A percentile compares a stretch with the other conserved stretches of the same genome.
Evolutionary conservation across 2,329 filamentous ascomycete species (phyloP).

Genomic region (Paecilomyces dactylethromorphus): DNA sequence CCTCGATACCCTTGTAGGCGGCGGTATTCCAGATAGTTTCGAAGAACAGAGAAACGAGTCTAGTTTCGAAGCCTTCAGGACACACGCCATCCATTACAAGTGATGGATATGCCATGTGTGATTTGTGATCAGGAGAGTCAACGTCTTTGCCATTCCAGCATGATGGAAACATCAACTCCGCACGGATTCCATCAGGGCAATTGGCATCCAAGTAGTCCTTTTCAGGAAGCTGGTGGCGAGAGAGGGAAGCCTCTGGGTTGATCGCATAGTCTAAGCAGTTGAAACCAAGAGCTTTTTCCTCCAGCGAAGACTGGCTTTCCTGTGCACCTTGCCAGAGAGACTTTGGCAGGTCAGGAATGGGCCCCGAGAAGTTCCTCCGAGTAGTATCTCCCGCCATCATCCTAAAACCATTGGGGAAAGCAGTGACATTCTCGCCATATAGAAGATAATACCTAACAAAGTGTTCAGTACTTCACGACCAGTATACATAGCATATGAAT

Average conservation of each 20-base stretch:
- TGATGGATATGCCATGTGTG: slow-evolving; percentile 71
- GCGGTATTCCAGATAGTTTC: slow-evolving; percentile 79
- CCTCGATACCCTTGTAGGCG: slow-evolving; percentile 55
- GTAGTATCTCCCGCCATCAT: slow-evolving; percentile 73
- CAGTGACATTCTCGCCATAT: slow-evolving; percentile 56
- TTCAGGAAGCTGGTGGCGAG: slow-evolving; percentile 73
- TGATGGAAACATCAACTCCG: slow-evolving; percentile 82
- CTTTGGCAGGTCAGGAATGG: slow-evolving; percentile 62
- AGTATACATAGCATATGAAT: slow-evolving; percentile 1
- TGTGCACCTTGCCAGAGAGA: slow-evolving; percentile 62
- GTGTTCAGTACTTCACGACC: slow-evolving; percentile 4
- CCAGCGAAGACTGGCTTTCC: slow-evolving; percentile 63
- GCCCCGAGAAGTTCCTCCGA: slow-evolving; percentile 63
- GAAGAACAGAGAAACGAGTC: slow-evolving; percentile 70
- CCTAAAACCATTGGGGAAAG: slow-evolving; percentile 70
- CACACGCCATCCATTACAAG: slow-evolving; percentile 71
- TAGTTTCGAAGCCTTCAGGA: slow-evolving; percentile 60
- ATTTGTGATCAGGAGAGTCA: slow-evolving; percentile 49
- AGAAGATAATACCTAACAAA: slow-evolving; percentile 72
- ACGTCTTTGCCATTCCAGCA: slow-evolving; percentile 74
- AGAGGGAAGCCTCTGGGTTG: slow-evolving; percentile 64
- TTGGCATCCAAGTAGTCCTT: slow-evolving; percentile 74
- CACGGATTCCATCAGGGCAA: slow-evolving; percentile 72
- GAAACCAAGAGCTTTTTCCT: slow-evolving; percentile 81
- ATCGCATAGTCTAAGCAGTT: slow-evolving; percentile 83